Evolutionary conservation across 176 grass and related monocot species (phyloP), one percentile per base, ranked within the genome.

Genomic region (Raddia distichophylla): DNA sequence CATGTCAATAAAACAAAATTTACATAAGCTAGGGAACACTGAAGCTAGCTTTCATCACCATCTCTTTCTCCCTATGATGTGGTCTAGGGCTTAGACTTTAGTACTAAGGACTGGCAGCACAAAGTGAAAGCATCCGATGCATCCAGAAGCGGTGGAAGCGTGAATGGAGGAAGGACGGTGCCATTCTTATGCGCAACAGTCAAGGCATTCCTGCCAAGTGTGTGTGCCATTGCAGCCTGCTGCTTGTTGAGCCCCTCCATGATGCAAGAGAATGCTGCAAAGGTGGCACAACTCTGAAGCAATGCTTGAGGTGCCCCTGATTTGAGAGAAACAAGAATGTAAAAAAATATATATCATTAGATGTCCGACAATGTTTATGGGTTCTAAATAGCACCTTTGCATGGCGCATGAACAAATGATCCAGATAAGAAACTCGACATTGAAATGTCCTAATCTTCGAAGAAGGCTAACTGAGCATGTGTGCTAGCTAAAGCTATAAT

Each of bases 211-310:
- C 60, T 27, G 0, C 16, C 55, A 42, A 61, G 75, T 45, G 86
- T 69, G 79, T 60, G 63, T 34, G 93, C 96, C 83, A 93, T 71
- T 34, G 96, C 96, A 64, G 83, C 74, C 64, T 99, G 93, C 67
- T 91, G 91, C 76, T 93, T 99, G 85, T 93, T 99, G 11, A 99
- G 87, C 3, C 91, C 96, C 83, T 99, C 96, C 89, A 99, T 95
- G 77, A 99, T 79, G 60, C 87, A 99, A 5, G 96, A 99, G 83
- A 99, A 95, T 56, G 93, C 90, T 58, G 93, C 96, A 13, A 99
- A 99, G 20, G 93, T 95, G 19, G 87, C 73, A 0, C 96, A 99
- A 64, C 87, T 91, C 71, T 99, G 93, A 37, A 99, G 74, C 74
- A 99, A 52, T 1, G 89, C 85, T 51, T 95, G 86, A 8, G 96